Base-by-base conservation (phyloP, 768 basidiomycete species). In the Suillus variegatus region DNA sequence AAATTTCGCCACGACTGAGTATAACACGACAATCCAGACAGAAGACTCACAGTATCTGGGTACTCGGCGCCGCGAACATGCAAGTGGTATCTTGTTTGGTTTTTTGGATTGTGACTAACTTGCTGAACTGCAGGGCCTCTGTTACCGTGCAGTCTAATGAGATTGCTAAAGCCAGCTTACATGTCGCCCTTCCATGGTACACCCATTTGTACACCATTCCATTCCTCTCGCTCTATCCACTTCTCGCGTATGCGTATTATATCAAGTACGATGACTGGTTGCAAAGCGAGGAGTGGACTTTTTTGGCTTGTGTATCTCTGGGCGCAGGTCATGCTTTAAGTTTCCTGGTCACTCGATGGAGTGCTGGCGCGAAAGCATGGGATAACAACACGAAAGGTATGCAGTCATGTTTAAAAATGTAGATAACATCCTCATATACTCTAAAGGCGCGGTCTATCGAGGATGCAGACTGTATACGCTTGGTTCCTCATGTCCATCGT, bases 201-300 rank as follows among this genome's bases (percentile, higher is more conserved):
- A 83, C 81, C 47, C 88, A 93, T 71, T 75, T 94, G 63, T 95
- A 95, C 73, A 84, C 88, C 6, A 64, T 88, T 20, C 93, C 93
- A 0, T 93, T 93, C 71, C 82, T 94, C n/a, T 85, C 84, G 1
- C 80, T 94, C 58, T 95, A 94, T 67, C 93, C 93, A 0, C 75
- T 95, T 38, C 84, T 93, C 38, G 92, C 91, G 32, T 97, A 97
- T 76, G 91, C 95, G 25, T 99, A 98, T 82, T 93, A 90, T 71
- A 77, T 95, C 78, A 90, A 86, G 76, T 97, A 98, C 77, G 93
- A 97, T 71, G 80, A 89, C 67, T 97, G 93, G 92, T 81, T 98
- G 63, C 85, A 89, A 72, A 93, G 92, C 64, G 95, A 97, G 78
- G 97, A 99, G 76, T 99, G 96, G 96, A 97, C 97, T 0, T 99